phyloP scores from a whole-genome alignment of 2,329 filamentous ascomycete species.

The Amylocarpus encephaloides region DNA sequence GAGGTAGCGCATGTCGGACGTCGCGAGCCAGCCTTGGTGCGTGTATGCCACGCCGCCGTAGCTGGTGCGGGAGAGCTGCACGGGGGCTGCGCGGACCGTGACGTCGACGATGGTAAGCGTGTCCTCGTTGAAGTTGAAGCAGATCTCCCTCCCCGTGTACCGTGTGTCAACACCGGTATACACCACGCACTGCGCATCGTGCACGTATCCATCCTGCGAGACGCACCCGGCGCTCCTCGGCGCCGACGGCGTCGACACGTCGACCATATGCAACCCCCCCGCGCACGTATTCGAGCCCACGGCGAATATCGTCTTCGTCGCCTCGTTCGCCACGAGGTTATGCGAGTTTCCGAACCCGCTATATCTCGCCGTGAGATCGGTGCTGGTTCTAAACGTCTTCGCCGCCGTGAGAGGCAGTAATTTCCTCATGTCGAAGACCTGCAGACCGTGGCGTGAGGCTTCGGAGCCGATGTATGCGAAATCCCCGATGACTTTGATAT shows the following conservation, averaged over 20 bases:
- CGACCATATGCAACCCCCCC: neutral
- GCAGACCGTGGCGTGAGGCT: neutral
- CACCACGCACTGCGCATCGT: neutral
- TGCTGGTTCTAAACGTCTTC: neutral
- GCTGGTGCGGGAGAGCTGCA: neutral
- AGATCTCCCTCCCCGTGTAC: neutral
- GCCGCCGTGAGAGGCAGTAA: neutral
- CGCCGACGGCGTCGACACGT: neutral
- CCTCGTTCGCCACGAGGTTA: neutral
- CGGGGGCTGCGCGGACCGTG: neutral
- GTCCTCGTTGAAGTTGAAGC: neutral
- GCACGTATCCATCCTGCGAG: neutral
- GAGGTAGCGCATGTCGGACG: neutral
- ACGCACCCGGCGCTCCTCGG: neutral
- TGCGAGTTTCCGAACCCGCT: neutral
- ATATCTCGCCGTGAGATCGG: neutral
- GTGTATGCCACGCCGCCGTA: neutral
- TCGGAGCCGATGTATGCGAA: neutral
- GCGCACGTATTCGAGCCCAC: neutral
- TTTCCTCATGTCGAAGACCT: neutral
- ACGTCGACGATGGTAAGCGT: constrained; percentile 1
- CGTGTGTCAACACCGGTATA: neutral
- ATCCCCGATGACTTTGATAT: neutral
- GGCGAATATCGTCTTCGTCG: neutral
- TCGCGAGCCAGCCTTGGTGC: neutral